Conservation (phyloP, 805 yeast species). For the Starmerella apicola region DNA sequence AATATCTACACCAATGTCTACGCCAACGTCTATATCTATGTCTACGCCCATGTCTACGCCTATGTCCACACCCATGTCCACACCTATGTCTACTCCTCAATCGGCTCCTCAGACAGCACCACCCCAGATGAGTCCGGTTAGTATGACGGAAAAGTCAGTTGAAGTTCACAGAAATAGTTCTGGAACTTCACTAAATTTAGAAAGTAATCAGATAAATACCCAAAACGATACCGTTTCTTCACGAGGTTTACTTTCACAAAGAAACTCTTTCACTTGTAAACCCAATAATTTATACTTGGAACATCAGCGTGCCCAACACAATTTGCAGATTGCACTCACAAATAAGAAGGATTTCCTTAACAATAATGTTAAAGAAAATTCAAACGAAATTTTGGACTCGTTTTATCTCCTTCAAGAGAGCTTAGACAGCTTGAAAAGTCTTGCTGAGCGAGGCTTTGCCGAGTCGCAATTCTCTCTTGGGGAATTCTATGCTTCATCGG, state of each 20-base stretch:
- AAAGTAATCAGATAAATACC: too few species aligned
- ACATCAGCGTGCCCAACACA: conserved; percentile 82
- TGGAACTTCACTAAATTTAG: too few species aligned
- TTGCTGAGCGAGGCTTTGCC: conserved; percentile 66
- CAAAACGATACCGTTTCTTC: too few species aligned
- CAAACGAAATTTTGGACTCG: conserved; percentile 22
- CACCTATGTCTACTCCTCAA: conserved; percentile 1
- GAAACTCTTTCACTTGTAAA: too few species aligned
- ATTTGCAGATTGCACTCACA: conserved; percentile 66
- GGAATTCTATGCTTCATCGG: conserved; percentile 81
- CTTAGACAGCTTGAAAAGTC: conserved; percentile 48
- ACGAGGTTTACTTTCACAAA: too few species aligned
- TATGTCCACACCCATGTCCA: too few species aligned
- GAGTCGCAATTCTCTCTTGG: conserved; percentile 88
- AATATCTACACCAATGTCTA: background rate
- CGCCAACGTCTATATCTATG: background rate
- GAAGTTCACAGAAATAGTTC: too few species aligned
- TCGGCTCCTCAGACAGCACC: conserved; percentile 1
- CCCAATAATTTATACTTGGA: conserved; percentile 77
- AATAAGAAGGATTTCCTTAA: background rate
- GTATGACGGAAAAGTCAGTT: too few species aligned
- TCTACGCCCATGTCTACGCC: too few species aligned
- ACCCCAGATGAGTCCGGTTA: too few species aligned
- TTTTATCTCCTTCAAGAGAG: conserved; percentile 62
- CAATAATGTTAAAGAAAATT: background rate